These are phyloP conservation scores for Ceratocystis colombiana DNA, from an alignment of 2,329 filamentous ascomycete genomes.

Conservation along the genomic window DNA sequence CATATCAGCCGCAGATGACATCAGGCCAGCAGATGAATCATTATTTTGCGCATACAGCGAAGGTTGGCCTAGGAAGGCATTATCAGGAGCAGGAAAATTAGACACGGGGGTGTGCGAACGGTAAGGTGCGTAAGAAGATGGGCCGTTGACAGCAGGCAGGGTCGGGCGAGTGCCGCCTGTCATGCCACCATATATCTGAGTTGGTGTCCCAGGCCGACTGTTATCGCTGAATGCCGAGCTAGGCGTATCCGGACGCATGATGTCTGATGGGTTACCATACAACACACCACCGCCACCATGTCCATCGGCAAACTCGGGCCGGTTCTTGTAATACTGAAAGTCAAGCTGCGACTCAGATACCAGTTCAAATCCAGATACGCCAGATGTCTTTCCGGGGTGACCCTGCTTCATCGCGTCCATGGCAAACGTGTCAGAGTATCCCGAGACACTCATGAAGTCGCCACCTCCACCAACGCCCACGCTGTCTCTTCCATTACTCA, in stretches of 20 bases:
- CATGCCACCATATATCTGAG: slow-evolving; percentile 28
- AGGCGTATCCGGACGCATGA: slow-evolving; percentile 53
- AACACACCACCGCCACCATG: slow-evolving; percentile 60
- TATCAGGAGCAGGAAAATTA: slow-evolving; percentile 20
- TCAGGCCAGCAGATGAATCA: slow-evolving; percentile 44
- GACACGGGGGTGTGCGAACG: slow-evolving; percentile 26
- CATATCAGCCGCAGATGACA: slow-evolving; percentile 45
- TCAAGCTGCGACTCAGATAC: slow-evolving; percentile 79
- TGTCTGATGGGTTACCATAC: slow-evolving; percentile 50
- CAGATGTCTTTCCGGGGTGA: slow-evolving; percentile 39
- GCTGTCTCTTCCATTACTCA: slow-evolving; percentile 53
- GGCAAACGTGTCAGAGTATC: slow-evolving; percentile 72
- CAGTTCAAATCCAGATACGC: slow-evolving; percentile 70
- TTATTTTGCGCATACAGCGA: slow-evolving; percentile 43
- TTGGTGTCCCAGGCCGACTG: slow-evolving; percentile 43
- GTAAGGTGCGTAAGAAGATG: slow-evolving; percentile 27
- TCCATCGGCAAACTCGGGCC: slow-evolving; percentile 76
- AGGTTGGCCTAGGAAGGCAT: slow-evolving; percentile 24
- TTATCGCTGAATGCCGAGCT: slow-evolving; percentile 39
- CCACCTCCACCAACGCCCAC: slow-evolving; percentile 41
- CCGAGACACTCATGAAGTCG: slow-evolving; percentile 50
- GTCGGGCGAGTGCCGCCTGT: slow-evolving; percentile 25
- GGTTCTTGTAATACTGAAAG: slow-evolving; percentile 84
- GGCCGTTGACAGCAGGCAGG: slow-evolving; percentile 19
- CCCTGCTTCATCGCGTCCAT: slow-evolving; percentile 65